These are phyloP conservation scores for Cordia subcordata DNA, from an alignment of 257 asterid genomes.

Conservation along the genomic window DNA sequence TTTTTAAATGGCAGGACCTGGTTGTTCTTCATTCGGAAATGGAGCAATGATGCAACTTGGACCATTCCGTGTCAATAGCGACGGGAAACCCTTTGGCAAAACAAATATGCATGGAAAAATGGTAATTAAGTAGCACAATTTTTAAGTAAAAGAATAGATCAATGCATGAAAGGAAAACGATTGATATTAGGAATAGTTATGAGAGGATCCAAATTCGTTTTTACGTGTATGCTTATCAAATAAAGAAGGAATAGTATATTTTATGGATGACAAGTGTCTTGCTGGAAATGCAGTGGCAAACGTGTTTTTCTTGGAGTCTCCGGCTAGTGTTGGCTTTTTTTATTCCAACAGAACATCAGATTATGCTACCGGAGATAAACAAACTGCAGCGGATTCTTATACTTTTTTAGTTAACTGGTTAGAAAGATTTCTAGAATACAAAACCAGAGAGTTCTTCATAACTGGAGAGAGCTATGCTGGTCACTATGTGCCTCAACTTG, in stretches of 20 bases:
- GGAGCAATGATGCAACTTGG: constrained; percentile 72
- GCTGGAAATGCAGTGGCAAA: constrained; percentile 53
- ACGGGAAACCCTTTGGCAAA: constrained; percentile 49
- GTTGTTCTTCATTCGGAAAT: constrained; percentile 68
- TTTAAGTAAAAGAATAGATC: no score
- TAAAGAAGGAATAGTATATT: no score
- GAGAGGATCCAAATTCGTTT: no score
- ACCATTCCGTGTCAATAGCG: constrained; percentile 58
- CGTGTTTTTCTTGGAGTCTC: constrained; percentile 64
- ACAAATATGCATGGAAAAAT: constrained; percentile 55
- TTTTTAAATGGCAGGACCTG: constrained; percentile 48
- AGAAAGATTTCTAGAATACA: constrained; percentile 64
- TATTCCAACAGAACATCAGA: constrained; percentile 60
- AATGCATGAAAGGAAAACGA: neutral
- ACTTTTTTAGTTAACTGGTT: constrained; percentile 60
- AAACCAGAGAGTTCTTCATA: constrained; percentile 47
- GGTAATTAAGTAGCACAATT: no score
- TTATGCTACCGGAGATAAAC: constrained; percentile 41
- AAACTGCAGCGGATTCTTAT: constrained; percentile 52
- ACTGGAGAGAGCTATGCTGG: constrained; percentile 74
- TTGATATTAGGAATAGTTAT: no score
- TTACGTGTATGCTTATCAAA: no score
- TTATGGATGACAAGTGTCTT: neutral
- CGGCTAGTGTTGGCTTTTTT: constrained; percentile 77
- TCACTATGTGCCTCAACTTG: constrained; percentile 72